Base-by-base conservation (phyloP, 306 rosid species). In the Quercus cerris region DNA sequence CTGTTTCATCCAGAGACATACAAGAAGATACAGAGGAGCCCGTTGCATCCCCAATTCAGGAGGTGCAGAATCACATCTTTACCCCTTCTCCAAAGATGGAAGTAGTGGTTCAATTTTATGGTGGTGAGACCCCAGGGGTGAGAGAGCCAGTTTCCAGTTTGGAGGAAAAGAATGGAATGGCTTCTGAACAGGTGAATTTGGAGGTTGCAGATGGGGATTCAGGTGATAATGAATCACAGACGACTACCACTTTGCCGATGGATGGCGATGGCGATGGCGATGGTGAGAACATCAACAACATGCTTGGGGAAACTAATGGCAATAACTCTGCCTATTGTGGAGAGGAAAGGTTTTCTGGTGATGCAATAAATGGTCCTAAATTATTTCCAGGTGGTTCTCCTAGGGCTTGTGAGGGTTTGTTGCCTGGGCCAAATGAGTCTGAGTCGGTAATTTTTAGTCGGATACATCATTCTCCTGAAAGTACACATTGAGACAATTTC, bases 391-490 rank as follows among this genome's bases (percentile, higher is more conserved):
- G 85, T 78, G 93, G 94, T 81, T 89, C 94, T 78, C 85, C 90
- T 81, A 89, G 90, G 90, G 89, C 86, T 85, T 91, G 92, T 93
- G 99, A 90, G 92, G 88, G 90, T 88, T 84, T 95, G 91, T 90
- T 90, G 87, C 84, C 94, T 79, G 93, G 88, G 88, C 87, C 97
- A 84, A 94, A 87, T 86, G 99, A 91, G 95, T 95, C 95, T 84
- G 98, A 93, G 92, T 91, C 97, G 82, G 94, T 96, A 84, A 93
- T 91, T 93, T 89, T 93, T 86, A 96, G 94, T 94, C 97, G 98
- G 98, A 91, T 96, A 93, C 99, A 93, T 96, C 94, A 93, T 96
- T 96, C 98, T 89, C 96, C 99, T 90, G 99, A 96, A 96, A 96
- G 98, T 96, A 96, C 99, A 96, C 98, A 89, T 96, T 96, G 98